Conservation (phyloP, 306 rosid species). For the Alnus rubra region DNA sequence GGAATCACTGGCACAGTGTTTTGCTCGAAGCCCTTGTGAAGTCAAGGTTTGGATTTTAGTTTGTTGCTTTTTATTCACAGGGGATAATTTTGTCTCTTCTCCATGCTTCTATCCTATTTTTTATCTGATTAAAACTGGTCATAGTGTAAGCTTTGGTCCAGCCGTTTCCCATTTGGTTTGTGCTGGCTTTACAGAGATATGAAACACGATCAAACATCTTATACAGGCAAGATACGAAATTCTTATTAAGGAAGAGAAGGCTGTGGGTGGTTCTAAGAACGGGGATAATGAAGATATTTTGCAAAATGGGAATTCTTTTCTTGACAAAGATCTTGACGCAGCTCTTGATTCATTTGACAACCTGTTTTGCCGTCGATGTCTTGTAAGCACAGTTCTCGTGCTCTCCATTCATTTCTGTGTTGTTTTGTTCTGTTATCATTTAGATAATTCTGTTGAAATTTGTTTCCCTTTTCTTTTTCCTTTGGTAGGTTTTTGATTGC, state of each 20-base stretch:
- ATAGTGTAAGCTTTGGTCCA: slow-evolving; percentile 75
- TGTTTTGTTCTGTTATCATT: slow-evolving; percentile 1
- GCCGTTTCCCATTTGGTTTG: slow-evolving; percentile 88
- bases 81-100: slow-evolving; percentile 26
- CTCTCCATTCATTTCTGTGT: slow-evolving; percentile 21
- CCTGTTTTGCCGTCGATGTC: slow-evolving; percentile 96
- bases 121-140: slow-evolving; percentile 61
- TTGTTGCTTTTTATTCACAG: slow-evolving; percentile 2
- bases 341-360: slow-evolving; percentile 98
- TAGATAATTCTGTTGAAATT: slow-evolving; percentile 22
- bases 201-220: slow-evolving; percentile 91
- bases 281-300: slow-evolving; percentile 54
- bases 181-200: slow-evolving; percentile 97
- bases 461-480: slow-evolving; percentile 25
- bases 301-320: slow-evolving; percentile 58
- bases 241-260: slow-evolving; percentile 54
- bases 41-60: slow-evolving; percentile 57
- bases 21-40: slow-evolving; percentile 73
- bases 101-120: slow-evolving; percentile 30
- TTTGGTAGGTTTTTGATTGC: slow-evolving; percentile 85
- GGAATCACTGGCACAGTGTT: slow-evolving; percentile 74
- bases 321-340: slow-evolving; percentile 93
- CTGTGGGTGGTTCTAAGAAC: slow-evolving; percentile 50
- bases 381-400: slow-evolving; percentile 50
- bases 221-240: slow-evolving; percentile 93